Evolutionary conservation across 2,329 filamentous ascomycete genomes (phyloP).

Genomic region (Aspergillus niger): DNA sequence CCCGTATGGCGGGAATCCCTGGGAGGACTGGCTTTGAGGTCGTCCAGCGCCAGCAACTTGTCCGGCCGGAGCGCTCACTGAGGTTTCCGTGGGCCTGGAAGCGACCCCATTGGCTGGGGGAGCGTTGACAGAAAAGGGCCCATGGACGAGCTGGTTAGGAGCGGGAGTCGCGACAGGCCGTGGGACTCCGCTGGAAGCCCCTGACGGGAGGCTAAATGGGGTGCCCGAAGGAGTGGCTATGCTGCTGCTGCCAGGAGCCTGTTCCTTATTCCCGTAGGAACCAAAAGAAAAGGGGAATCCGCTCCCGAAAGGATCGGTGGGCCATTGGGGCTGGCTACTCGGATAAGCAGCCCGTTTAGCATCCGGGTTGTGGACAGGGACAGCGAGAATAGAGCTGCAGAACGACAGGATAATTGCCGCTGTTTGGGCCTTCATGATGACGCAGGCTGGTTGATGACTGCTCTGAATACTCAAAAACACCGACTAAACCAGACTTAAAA

Average conservation of each 20-base stretch:
- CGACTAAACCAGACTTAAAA: neutral
- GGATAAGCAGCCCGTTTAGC: neutral
- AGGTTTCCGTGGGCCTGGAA: neutral
- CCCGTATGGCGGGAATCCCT: neutral
- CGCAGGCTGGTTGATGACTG: neutral
- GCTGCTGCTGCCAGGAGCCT: neutral
- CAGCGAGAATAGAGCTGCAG: neutral
- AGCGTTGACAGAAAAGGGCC: neutral
- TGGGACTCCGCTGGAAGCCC: neutral
- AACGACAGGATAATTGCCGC: neutral
- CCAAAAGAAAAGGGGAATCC: neutral
- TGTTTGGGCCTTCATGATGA: slow-evolving; percentile 1
- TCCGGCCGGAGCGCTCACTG: neutral
- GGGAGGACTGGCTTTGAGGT: neutral
- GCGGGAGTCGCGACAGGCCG: neutral
- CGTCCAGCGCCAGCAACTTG: neutral
- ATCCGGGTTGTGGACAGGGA: neutral
- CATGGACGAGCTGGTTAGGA: neutral
- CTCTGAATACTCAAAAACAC: neutral
- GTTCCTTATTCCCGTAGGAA: neutral
- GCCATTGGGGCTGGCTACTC: neutral
- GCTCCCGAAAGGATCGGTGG: neutral
- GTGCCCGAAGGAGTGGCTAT: neutral
- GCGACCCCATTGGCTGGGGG: neutral
- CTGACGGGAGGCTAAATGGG: neutral